A percentile compares a stretch with the other conserved stretches of the same genome.
Evolutionary conservation across 768 basidiomycete species (phyloP).

Genomic region (Leccinum fibrillosum): DNA sequence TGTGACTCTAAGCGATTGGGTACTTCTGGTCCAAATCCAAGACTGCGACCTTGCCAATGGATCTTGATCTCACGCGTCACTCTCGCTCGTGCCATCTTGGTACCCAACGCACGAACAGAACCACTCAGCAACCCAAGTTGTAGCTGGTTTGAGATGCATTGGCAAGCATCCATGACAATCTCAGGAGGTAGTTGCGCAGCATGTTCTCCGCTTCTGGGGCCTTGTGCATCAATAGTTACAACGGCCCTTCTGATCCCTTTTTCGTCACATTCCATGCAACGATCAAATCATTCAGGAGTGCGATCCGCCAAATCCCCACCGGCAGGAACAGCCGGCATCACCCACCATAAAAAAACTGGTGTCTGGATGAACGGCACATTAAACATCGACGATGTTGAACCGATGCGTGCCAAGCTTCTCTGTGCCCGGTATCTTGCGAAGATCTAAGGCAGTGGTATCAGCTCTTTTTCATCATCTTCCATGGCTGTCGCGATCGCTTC

Average conservation of each 20-base stretch:
- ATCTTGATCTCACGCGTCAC: slow-evolving; percentile 17
- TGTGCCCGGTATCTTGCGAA: too few relatives aligned
- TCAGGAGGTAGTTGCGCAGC: slow-evolving; percentile 59
- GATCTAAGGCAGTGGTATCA: too few relatives aligned
- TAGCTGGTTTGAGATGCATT: slow-evolving; percentile 38
- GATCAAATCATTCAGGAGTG: slow-evolving; percentile 38
- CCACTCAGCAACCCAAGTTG: too few relatives aligned
- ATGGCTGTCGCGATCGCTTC: too few relatives aligned
- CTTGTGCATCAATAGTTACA: slow-evolving; percentile 42
- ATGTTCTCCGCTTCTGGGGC: slow-evolving; percentile 30
- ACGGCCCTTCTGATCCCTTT: slow-evolving; percentile 14
- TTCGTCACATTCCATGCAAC: slow-evolving; percentile 45
- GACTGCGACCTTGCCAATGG: slow-evolving; percentile 1
- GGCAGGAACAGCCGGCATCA: slow-evolving; percentile 67
- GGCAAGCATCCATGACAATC: slow-evolving; percentile 60
- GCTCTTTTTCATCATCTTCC: too few relatives aligned
- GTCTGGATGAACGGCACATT: background rate
- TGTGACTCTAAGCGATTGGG: background rate
- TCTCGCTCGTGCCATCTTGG: slow-evolving; percentile 15
- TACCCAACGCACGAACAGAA: too few relatives aligned
- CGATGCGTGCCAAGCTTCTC: too few relatives aligned
- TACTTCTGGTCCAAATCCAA: background rate
- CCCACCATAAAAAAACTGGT: background rate
- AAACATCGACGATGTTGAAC: too few relatives aligned
- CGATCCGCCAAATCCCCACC: slow-evolving; percentile 73